Evolutionary conservation across 1,139 yeast species (phyloP).

Genomic region (Saccharomyces hybrid): DNA sequence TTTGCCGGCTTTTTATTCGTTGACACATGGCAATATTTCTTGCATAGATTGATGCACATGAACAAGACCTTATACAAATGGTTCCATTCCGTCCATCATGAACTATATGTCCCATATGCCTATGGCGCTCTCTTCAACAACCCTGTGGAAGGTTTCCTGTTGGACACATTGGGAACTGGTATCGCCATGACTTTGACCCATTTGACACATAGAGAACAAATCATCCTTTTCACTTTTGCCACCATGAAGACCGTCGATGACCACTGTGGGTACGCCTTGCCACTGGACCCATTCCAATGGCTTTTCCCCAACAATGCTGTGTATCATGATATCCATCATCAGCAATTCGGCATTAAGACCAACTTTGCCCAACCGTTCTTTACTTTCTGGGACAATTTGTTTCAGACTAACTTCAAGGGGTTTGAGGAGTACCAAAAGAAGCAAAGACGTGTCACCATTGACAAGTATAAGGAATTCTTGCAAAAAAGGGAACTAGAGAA

Average conservation of each 20-base stretch:
- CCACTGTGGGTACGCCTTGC: conserved; percentile 92
- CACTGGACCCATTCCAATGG: conserved; percentile 81
- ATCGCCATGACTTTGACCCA: conserved; percentile 58
- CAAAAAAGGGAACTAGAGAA: conserved; percentile 34
- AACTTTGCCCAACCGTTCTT: conserved; percentile 97
- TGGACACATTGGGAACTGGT: conserved; percentile 92
- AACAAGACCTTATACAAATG: conserved; percentile 67
- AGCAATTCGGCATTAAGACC: conserved; percentile 86
- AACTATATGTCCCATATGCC: conserved; percentile 92
- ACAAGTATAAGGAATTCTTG: conserved; percentile 54
- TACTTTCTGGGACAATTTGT: conserved; percentile 78
- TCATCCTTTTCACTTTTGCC: conserved; percentile 71
- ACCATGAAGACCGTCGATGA: conserved; percentile 96
- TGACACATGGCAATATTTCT: conserved; percentile 92
- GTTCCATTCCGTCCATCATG: conserved; percentile 91
- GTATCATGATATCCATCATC: conserved; percentile 96
- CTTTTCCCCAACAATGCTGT: conserved; percentile 91
- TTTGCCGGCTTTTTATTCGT: conserved; percentile 60
- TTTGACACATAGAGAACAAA: conserved; percentile 68
- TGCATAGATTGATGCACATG: conserved; percentile 83
- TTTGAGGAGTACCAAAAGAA: conserved; percentile 49
- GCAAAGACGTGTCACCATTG: conserved; percentile 53
- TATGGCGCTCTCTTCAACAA: conserved; percentile 93
- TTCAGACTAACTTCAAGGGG: conserved; percentile 66
- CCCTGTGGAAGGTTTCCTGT: conserved; percentile 83